phyloP scores from a whole-genome alignment of 208 protist genomes.

The Endotrypanum monterogeii region DNA sequence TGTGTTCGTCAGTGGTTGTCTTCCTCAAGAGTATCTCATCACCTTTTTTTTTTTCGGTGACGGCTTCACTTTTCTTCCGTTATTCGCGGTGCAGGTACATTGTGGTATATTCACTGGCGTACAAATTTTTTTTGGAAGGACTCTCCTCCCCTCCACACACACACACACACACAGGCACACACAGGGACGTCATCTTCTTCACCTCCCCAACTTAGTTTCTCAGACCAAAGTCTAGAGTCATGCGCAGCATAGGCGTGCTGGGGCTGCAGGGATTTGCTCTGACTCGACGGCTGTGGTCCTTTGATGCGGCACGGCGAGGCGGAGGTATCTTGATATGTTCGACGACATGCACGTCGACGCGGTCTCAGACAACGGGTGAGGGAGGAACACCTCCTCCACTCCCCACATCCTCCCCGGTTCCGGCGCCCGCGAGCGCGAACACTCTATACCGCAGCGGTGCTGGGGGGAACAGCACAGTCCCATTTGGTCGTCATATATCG shows the following conservation, averaged over 20 bases:
- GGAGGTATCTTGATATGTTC: not conserved
- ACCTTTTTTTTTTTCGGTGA: not conserved
- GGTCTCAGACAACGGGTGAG: conserved; percentile 16
- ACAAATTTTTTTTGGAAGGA: no score
- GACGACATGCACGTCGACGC: not conserved
- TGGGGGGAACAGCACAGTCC: conserved; percentile 20
- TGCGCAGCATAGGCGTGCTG: not conserved
- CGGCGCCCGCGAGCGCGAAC: conserved; percentile 4
- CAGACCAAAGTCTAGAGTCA: not conserved
- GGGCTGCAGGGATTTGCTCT: not conserved
- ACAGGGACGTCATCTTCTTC: not conserved
- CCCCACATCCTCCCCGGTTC: conserved; percentile 20
- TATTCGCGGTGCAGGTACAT: no score
- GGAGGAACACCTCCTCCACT: conserved; percentile 4
- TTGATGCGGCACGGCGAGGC: conserved; percentile 1
- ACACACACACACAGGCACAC: not conserved
- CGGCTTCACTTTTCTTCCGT: not conserved
- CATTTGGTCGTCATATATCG: conserved; percentile 33
- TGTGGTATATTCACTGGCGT: no score
- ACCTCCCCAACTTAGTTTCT: not conserved
- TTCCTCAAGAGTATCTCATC: not conserved
- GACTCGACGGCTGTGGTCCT: conserved; percentile 3
- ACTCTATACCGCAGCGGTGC: conserved; percentile 24
- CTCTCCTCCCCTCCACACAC: not conserved
- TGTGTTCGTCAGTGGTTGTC: not conserved